phyloP scores from a whole-genome alignment of 2,329 filamentous ascomycete genomes.

The Ophiostoma populinum region DNA sequence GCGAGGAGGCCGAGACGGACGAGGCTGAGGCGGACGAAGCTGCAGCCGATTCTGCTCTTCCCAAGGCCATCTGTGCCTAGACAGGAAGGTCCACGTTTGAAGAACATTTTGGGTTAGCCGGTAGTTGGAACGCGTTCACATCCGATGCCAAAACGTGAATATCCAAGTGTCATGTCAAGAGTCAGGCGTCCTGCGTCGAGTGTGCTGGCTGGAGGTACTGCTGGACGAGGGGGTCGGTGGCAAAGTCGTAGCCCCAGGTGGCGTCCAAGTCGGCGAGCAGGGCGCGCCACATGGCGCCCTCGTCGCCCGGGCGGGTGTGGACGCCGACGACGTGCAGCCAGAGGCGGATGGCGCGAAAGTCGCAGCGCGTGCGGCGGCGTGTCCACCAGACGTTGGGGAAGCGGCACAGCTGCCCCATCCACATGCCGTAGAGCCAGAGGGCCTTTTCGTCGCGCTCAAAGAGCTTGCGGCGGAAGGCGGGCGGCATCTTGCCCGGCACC shows the following conservation, averaged over 20 bases:
- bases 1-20: too few species aligned
- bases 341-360: conserved; percentile 13
- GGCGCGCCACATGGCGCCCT: conserved; percentile 11
- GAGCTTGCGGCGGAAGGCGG: conserved; percentile 10
- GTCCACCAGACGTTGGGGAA: conserved; percentile 12
- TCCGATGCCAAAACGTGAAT: too few species aligned
- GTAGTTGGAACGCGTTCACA: too few species aligned
- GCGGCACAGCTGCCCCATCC: conserved; percentile 14
- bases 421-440: conserved; percentile 14
- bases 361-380: conserved; percentile 11
- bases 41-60: too few species aligned
- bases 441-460: conserved; percentile 11
- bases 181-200: too few species aligned
- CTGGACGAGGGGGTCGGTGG: conserved; percentile 4
- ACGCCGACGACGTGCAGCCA: conserved; percentile 12
- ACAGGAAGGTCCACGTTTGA: too few species aligned
- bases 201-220: too few species aligned
- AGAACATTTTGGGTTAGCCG: too few species aligned
- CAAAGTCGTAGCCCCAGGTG: conserved; percentile 12
- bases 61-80: too few species aligned
- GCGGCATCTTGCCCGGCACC: conserved; percentile 11
- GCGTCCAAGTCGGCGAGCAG: conserved; percentile 11
- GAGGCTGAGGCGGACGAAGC: too few species aligned
- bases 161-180: too few species aligned
- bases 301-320: conserved; percentile 7